Percentiles rank a stretch among this genome's conserved stretches.
Conservation (phyloP, 108 stramenopile species). For the Hondaea fermentalgiana region DNA sequence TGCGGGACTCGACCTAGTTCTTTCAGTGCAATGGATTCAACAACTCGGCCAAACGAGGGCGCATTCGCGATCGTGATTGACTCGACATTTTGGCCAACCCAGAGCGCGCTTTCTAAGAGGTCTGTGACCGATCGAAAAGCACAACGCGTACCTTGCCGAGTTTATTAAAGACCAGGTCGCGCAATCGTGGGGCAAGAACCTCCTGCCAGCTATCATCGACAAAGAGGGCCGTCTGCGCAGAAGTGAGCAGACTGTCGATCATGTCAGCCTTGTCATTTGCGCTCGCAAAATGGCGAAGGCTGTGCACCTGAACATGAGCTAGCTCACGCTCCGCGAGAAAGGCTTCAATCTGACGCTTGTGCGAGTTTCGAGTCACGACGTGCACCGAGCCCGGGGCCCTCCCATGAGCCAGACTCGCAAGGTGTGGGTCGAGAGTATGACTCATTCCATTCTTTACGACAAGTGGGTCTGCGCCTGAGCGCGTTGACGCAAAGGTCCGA, state of each 20-base stretch:
- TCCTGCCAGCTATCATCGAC: constrained; percentile 4
- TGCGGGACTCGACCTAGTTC: too few species aligned
- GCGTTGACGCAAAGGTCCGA: not conserved
- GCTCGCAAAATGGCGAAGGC: not conserved
- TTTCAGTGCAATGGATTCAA: too few species aligned
- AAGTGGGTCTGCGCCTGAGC: not conserved
- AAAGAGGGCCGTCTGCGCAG: not conserved
- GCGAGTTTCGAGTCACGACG: not conserved
- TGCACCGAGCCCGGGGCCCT: not conserved
- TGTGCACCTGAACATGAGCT: not conserved
- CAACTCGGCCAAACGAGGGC: too few species aligned
- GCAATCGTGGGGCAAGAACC: not conserved
- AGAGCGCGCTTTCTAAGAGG: not conserved
- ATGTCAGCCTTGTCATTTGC: not conserved
- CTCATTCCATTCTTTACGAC: not conserved
- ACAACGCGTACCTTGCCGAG: not conserved
- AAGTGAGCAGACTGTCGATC: not conserved
- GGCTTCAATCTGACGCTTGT: not conserved
- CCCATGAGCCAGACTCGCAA: not conserved
- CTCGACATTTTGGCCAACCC: too few species aligned
- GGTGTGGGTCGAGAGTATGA: not conserved
- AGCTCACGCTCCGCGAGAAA: not conserved
- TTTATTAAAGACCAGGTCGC: not conserved
- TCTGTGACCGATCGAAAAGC: not conserved
- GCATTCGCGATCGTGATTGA: too few species aligned